Base-by-base conservation (phyloP, 225 moss, liverwort and hornwort species). In the Sphagnum tenellum region DNA sequence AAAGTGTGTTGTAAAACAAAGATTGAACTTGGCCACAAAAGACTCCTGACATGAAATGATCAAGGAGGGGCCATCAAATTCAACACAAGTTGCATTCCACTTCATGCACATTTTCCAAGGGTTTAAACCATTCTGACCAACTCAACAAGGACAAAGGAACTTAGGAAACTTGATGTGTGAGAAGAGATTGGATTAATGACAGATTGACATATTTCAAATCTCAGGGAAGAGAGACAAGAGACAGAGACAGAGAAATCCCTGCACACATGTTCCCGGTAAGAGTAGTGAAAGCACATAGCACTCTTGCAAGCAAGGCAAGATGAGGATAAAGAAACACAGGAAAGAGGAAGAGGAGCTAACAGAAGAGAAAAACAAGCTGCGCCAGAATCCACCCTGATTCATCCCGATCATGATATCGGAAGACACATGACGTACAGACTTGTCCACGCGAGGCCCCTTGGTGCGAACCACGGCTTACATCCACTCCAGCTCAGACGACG, bases 301-400 rank as follows among this genome's bases (percentile, higher is more conserved):
- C 29, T 29, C 29, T 29, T 29, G 29, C 29, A 29, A 29, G 29
- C 29, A 29, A 29, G 29, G 29, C 29, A 29, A 29, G 49, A 46
- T 2, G 49, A 52, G 60, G 10, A 7, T n/a, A 12, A 53, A 29
- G 0, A 9, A 61, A 50, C 2, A 69, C 3, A 53, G 12, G 59
- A 13, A 46, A 44, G 44, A 44, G 48, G 53, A 66, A 44, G 47
- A 51, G 46, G 58, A 29, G 10, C 76, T 73, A 72, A 96, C 95
- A 67, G 86, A 53, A 62, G 81, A 67, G 45, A 98, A 82, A 60
- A 90, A 72, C 55, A 84, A 85, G n/a, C 81, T 82, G 63, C 96
- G 78, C 96, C 89, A 92, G 2, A 77, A 13, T 10, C 92, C 92
- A 44, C 90, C 92, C 50, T 73, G 85, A 13, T 90, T 82, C 86